Evolutionary conservation across 345 rosid species (phyloP).

Genomic region (Arabidopsis suecica): DNA sequence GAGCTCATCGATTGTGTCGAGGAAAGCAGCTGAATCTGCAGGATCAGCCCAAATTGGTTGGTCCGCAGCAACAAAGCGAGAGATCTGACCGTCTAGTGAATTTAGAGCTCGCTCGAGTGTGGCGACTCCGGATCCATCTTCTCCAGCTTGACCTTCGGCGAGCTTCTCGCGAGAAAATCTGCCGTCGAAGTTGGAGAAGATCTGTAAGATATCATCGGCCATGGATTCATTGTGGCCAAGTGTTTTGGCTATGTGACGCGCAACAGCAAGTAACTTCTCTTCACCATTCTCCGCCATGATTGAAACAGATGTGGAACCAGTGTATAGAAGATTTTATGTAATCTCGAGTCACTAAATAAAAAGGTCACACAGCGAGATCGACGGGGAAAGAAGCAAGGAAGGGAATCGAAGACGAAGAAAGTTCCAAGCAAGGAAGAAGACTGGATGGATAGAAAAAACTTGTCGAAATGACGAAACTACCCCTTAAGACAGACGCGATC

Average conservation of each 20-base stretch:
- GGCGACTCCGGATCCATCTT: constrained; percentile 53
- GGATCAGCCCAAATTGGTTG: constrained; percentile 88
- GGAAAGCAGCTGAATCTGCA: constrained; percentile 73
- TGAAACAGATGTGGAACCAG: constrained; percentile 20
- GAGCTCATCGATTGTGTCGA: constrained; percentile 76
- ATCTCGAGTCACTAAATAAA: constrained; percentile 12
- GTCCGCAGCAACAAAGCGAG: constrained; percentile 64
- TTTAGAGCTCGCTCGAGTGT: constrained; percentile 59
- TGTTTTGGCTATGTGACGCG: constrained; percentile 91
- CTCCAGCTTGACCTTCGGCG: constrained; percentile 48
- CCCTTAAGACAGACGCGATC: constrained; percentile 35
- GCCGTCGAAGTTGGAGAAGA: constrained; percentile 88
- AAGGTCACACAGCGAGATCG: constrained; percentile 25
- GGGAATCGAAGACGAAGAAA: constrained; percentile 44
- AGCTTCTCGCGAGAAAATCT: constrained; percentile 86
- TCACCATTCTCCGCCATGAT: constrained; percentile 75
- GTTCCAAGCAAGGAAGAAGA: constrained; percentile 40
- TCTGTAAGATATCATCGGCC: constrained; percentile 92
- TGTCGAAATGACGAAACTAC: constrained; percentile 23
- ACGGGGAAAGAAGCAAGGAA: constrained; percentile 33
- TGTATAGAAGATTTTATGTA: neutral
- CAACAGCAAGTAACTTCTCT: constrained; percentile 85
- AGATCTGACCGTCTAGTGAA: constrained; percentile 75
- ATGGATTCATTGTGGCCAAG: constrained; percentile 82
- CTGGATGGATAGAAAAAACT: constrained; percentile 26